Percentiles rank a stretch among this genome's conserved stretches.
Evolutionary conservation across 352 stramenopile genomes (phyloP).

Genomic region (Blastocystis sp.): DNA sequence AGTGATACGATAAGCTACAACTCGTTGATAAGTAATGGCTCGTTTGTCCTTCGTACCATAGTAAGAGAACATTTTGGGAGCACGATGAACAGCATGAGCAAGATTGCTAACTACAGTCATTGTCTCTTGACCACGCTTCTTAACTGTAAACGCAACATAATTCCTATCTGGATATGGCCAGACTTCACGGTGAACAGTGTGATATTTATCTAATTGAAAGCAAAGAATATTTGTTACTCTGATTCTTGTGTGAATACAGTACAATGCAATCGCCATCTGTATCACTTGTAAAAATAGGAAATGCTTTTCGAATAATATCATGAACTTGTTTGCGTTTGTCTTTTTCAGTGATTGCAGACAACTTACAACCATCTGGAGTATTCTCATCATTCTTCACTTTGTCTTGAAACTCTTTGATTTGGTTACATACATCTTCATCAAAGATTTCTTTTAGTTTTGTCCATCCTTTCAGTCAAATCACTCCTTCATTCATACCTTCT

Average conservation of each 20-base stretch:
- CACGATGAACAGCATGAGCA: neutral
- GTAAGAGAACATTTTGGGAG: conserved; percentile 46
- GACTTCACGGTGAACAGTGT: neutral
- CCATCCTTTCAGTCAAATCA: conserved; percentile 6
- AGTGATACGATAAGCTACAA: conserved; percentile 42
- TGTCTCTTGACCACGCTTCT: conserved; percentile 46
- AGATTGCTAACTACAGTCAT: conserved; percentile 28
- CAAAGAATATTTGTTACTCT: neutral
- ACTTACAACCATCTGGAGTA: neutral
- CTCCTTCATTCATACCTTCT: neutral
- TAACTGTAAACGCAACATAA: conserved; percentile 52
- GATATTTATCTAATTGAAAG: conserved; percentile 25
- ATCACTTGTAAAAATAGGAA: neutral
- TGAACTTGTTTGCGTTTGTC: conserved; percentile 25
- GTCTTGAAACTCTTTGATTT: conserved; percentile 3
- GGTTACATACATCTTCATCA: neutral
- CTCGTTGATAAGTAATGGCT: conserved; percentile 33
- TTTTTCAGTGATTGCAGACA: neutral
- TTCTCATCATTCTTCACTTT: neutral
- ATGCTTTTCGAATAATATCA: conserved; percentile 42
- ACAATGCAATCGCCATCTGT: conserved; percentile 37
- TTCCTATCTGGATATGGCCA: conserved; percentile 23
- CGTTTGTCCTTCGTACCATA: conserved; percentile 60
- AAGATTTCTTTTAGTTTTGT: neutral
- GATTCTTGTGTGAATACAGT: neutral